Evolutionary conservation across 148 eudicot genomes (phyloP), one percentile per base, ranked within the genome.

Genomic region (Linanthus parryae): DNA sequence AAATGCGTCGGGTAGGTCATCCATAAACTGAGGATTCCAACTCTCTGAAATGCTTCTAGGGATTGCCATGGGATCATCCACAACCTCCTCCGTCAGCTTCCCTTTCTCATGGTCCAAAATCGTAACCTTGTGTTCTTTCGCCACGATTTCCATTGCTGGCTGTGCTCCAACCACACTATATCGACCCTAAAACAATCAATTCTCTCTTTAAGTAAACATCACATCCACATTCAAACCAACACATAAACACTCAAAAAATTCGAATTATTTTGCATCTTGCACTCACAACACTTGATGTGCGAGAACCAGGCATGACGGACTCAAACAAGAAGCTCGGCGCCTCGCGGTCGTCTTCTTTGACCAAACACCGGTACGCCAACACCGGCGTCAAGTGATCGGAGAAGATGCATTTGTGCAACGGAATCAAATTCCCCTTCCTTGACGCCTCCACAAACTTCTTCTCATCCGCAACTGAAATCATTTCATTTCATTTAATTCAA

Each of bases 151-250:
- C 69, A 86, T 86, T 5, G 82, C 60, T 18, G 97, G 97, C 34
- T 79, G 80, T 22, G 97, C 82, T 41, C 95, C 97, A 37, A 86
- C 73, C 50, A 81, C 73, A 52, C 95, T 83, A 53, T 78, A 91
- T 15, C 97, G 85, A 61, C 95, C 97, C 89, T 86, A 44, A 24
- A 38, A 30, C 3, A 44, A 52, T 40, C 9, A 45, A 58, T 17
- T 30, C 17, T 36, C 11, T 22, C 21, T 7, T n/a, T 25, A 58
- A 13, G 3, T 31, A 33, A 51, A 12, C 7, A 30, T 30, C 12
- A 31, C 24, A 19, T 9, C 19, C 18, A 28, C 12, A 8, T 8
- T 39, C 7, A 42, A 17, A n/a, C 21, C 5, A 14, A 42, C 7
- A 42, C 19, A 42, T 9, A 12, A 42, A 14, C 46, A 42, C 20